Base-by-base conservation (phyloP, 306 rosid species). In the Elaeagnus macrophylla region DNA sequence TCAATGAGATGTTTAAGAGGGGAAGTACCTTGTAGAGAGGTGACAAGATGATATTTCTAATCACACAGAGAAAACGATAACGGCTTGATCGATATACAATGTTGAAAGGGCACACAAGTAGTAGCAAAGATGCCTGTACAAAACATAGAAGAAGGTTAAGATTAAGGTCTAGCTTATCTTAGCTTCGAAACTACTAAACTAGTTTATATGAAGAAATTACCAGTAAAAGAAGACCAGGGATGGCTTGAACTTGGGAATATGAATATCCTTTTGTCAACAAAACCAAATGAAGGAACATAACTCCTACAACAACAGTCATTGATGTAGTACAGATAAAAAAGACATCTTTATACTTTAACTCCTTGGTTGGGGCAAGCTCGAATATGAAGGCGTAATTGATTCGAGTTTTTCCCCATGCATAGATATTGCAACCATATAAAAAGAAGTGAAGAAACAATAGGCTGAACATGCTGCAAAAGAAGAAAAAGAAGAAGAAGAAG, bases 301-400 rank as follows among this genome's bases (percentile, higher is more conserved):
- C 85, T 9, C 99, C 99, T 36, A 87, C 76, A 51, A 87, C 95
- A 44, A 67, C 55, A 64, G 79, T 77, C 94, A 91, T 75, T 0
- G 95, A 81, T 67, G 85, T 63, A 25, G 96, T 66, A 67, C 96
- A 87, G 53, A 91, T 80, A 68, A 91, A 75, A 77, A 91, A 87
- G 32, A 82, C 71, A 56, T 91, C 99, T 74, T 82, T 72, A 66
- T 91, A 87, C 66, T 91, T 87, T 0, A 91, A 89, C 66, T 87
- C 99, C 72, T 69, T 84, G 1, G 83, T 82, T 36, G 81, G 75
- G 5, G 76, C 48, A 10, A 84, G 70, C 81, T 91, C 99, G 48
- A 91, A 87, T 66, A 91, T 91, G 80, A 91, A 91, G 74, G 81
- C 68, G 64, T 87, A 87, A 57, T 87, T 91, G 78, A 91, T 84